Conservation (phyloP, 2,329 filamentous ascomycete genomes). For the Aspergillus novofumigatus region DNA sequence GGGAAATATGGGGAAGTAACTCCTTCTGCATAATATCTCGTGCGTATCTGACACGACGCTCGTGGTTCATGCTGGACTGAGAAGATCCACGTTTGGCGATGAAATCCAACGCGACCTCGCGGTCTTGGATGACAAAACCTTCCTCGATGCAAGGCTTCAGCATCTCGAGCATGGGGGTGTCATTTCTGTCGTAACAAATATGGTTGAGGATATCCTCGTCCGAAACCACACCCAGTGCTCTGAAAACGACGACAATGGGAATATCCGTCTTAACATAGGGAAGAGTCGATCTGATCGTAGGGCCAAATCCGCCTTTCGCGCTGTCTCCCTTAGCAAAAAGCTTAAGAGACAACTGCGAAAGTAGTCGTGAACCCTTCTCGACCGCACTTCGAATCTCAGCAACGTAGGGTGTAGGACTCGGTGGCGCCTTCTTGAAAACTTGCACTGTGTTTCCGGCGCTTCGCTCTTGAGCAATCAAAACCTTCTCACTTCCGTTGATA, state of each 20-base stretch:
- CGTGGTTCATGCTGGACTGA: slow-evolving; percentile 67
- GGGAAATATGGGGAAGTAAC: slow-evolving; percentile 91
- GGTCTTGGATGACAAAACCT: slow-evolving; percentile 91
- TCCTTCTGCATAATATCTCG: slow-evolving; percentile 96
- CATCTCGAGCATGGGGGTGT: slow-evolving; percentile 97
- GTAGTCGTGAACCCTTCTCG: slow-evolving; percentile 90
- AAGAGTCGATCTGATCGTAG: slow-evolving; percentile 83
- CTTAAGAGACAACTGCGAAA: slow-evolving; percentile 89
- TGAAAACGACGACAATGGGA: slow-evolving; percentile 91
- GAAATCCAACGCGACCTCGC: slow-evolving; percentile 88
- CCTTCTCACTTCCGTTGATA: slow-evolving; percentile 98
- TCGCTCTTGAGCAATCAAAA: slow-evolving; percentile 94
- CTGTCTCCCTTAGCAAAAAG: slow-evolving; percentile 79
- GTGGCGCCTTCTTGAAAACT: slow-evolving; percentile 94
- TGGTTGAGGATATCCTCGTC: slow-evolving; percentile 98
- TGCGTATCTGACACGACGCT: slow-evolving; percentile 87
- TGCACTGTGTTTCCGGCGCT: slow-evolving; percentile 98
- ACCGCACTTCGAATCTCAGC: slow-evolving; percentile 95
- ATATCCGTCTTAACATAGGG: slow-evolving; percentile 94
- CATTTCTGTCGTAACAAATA: slow-evolving; percentile 92
- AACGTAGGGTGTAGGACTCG: slow-evolving; percentile 87
- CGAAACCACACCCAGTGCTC: slow-evolving; percentile 90
- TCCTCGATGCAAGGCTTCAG: slow-evolving; percentile 96
- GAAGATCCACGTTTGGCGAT: slow-evolving; percentile 86
- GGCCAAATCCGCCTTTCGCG: slow-evolving; percentile 74